Conservation (phyloP, 805 yeast species). For the Ogataea wickerhamii region DNA sequence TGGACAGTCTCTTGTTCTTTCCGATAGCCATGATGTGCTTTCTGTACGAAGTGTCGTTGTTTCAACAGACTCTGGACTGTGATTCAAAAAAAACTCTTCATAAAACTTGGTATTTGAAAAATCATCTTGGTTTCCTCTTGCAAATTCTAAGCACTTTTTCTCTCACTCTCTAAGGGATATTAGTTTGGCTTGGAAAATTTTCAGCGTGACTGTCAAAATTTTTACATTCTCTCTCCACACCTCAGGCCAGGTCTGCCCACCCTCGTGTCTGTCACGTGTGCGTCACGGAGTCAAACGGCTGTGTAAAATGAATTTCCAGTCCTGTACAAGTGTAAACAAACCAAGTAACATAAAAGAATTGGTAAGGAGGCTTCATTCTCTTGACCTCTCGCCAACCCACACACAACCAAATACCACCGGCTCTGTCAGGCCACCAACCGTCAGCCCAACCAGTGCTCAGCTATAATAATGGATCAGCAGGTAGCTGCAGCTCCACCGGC, state of each 20-base stretch:
- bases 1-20: constrained; percentile 73
- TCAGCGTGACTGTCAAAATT: not conserved
- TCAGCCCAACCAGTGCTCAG: too few relatives aligned
- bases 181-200: not conserved
- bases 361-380: too few relatives aligned
- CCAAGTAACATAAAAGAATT: not conserved
- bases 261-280: not conserved
- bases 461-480: constrained; percentile 6
- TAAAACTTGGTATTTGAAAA: not conserved
- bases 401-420: too few relatives aligned
- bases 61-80: not conserved
- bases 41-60: not conserved
- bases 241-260: not conserved
- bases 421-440: too few relatives aligned
- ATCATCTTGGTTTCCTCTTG: not conserved
- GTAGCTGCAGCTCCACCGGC: constrained; percentile 3
- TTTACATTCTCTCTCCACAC: not conserved
- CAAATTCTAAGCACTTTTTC: too few relatives aligned
- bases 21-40: constrained; percentile 53
- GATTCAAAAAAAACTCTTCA: not conserved
- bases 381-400: too few relatives aligned
- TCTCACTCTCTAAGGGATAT: too few relatives aligned
- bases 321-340: not conserved
- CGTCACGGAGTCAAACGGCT: constrained; percentile 3
- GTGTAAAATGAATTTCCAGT: constrained; percentile 10